These are phyloP conservation scores for Boeremia exigua DNA, from an alignment of 2,329 filamentous ascomycete genomes.

Conservation along the genomic window DNA sequence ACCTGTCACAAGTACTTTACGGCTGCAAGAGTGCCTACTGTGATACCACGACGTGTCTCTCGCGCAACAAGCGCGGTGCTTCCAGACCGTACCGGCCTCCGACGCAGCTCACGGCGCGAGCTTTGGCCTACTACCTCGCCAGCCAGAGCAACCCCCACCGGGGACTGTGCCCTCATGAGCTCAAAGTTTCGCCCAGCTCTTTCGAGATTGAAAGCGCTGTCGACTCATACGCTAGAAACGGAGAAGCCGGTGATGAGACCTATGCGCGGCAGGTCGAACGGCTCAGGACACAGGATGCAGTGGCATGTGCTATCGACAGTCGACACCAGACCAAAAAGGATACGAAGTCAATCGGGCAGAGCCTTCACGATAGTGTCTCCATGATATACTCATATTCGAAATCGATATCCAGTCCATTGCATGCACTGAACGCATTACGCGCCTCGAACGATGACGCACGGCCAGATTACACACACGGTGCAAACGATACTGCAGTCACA, in stretches of 20 bases:
- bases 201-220: constrained; percentile 30
- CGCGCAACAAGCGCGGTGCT: constrained; percentile 71
- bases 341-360: constrained; percentile 67
- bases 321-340: constrained; percentile 56
- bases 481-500: constrained; percentile 20
- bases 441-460: background rate
- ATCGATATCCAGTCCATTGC: constrained; percentile 34
- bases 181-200: constrained; percentile 40
- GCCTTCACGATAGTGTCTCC: constrained; percentile 54
- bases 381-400: constrained; percentile 45
- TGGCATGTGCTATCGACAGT: constrained; percentile 27
- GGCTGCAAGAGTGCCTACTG: constrained; percentile 76
- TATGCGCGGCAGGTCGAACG: background rate
- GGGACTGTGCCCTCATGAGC: constrained; percentile 66
- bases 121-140: constrained; percentile 79
- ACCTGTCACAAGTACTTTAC: constrained; percentile 79
- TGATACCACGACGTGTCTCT: constrained; percentile 79
- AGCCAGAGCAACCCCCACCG: constrained; percentile 78
- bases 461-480: background rate
- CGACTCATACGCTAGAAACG: constrained; percentile 1
- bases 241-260: background rate
- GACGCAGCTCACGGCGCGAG: constrained; percentile 80
- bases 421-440: constrained; percentile 33
- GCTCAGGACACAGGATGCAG: constrained; percentile 1
- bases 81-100: constrained; percentile 77